Evolutionary conservation across 768 basidiomycete species (phyloP), one percentile per base, ranked within the genome.

Genomic region (Ramaria rubella): DNA sequence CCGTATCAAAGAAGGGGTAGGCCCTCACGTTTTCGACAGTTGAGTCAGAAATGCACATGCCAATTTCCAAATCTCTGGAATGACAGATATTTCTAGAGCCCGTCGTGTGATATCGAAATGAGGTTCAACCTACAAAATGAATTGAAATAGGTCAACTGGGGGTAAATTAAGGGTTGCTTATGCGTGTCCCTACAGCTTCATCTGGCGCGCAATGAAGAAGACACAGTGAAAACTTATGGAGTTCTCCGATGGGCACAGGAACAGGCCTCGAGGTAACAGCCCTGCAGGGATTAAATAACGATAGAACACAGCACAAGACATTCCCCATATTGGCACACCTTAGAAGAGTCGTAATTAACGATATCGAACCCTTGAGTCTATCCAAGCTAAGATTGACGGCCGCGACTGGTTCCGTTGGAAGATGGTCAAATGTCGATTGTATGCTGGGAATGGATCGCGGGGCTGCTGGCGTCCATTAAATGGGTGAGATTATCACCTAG

Each of bases 171-270:
- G 3, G 36, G 36, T n/a, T 19, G 11, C n/a, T n/a, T 42, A 42
- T 42, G n/a, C n/a, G n/a, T 33, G 40, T 21, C 57, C 78, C 64
- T 72, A 77, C 79, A 64, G 73, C 69, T 19, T 79, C 80, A 9
- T 83, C 78, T 17, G 52, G 62, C 9, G 75, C 74, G 40, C 69
- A 81, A 67, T 65, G 70, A 67, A 64, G 62, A 17, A 91, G 70
- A 8, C 77, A 74, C 24, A 72, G 64, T 24, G 75, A 73, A 30
- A 90, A 77, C 43, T 77, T 75, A 12, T 78, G 73, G 17, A 90
- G 62, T 36, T 73, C 65, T 4, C 87, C 90, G n/a, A 88, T 62
- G 1, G 90, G 88, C 8, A 92, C 64, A 59, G 77, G 75, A 0
- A 92, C 81, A 17, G 86, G 81, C 8, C 90, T 80, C 43, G 77